A percentile compares a stretch with the other conserved stretches of the same genome.
phyloP scores from a whole-genome alignment of 441 rosid species.

The Breynia disticha region DNA sequence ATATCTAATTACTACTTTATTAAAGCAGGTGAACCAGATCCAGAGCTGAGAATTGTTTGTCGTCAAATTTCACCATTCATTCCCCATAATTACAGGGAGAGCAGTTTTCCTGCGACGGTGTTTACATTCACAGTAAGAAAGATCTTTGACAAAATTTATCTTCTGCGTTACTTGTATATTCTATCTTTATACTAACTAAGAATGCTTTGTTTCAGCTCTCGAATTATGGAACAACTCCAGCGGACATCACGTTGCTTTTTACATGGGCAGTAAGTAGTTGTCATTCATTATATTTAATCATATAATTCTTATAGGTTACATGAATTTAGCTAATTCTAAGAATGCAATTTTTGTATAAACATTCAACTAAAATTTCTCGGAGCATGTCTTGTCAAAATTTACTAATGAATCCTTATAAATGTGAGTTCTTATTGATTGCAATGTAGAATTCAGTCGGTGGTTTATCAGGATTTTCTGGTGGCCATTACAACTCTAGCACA shows the following conservation, averaged over 20 bases:
- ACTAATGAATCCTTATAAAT: background rate
- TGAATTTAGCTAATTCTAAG: no score
- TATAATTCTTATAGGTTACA: no score
- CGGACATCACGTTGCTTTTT: slow-evolving; percentile 73
- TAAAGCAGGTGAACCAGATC: slow-evolving; percentile 79
- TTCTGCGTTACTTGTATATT: background rate
- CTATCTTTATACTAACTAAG: background rate
- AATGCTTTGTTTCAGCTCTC: slow-evolving; percentile 35
- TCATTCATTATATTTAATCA: no score
- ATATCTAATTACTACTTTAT: slow-evolving; percentile 3
- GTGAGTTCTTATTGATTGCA: slow-evolving; percentile 5
- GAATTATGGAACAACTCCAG: slow-evolving; percentile 55
- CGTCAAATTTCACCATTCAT: slow-evolving; percentile 90
- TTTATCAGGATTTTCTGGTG: slow-evolving; percentile 69
- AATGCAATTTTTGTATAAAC: no score
- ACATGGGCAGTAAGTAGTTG: slow-evolving; percentile 84
- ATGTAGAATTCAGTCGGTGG: slow-evolving; percentile 90
- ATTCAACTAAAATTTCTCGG: slow-evolving; percentile 2
- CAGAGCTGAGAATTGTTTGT: slow-evolving; percentile 64
- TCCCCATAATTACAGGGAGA: slow-evolving; percentile 89
- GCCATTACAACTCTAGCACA: slow-evolving; percentile 58
- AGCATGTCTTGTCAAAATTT: background rate
- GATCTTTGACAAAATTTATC: background rate
- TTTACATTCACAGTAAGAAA: slow-evolving; percentile 72
- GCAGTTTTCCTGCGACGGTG: slow-evolving; percentile 77